Conservation (phyloP, 257 asterid genomes). For the Avicennia marina region DNA sequence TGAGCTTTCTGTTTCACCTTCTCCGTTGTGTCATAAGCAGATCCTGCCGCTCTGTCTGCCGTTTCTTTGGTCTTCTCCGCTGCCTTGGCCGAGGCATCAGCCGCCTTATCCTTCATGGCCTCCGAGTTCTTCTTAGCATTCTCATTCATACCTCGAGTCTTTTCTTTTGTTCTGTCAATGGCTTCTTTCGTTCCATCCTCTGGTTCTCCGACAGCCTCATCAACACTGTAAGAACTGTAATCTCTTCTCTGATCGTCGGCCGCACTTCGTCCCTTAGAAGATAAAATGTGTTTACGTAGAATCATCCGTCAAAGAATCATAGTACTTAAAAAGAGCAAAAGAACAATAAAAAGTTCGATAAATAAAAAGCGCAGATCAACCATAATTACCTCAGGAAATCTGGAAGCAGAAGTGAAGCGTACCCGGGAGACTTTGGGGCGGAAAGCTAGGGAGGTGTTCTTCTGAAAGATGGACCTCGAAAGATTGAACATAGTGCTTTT, state of each 20-base stretch:
- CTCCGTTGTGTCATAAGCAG: conserved; percentile 6
- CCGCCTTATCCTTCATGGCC: conserved; percentile 28
- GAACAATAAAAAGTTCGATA: too few relatives aligned
- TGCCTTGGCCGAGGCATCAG: conserved; percentile 8
- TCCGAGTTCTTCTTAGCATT: conserved; percentile 23
- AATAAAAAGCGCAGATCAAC: too few relatives aligned
- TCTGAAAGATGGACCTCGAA: conserved; percentile 36
- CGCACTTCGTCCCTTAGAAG: conserved; percentile 34
- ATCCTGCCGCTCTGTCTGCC: conserved; percentile 12
- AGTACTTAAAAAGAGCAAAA: too few relatives aligned
- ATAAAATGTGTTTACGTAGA: too few relatives aligned
- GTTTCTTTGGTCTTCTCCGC: conserved; percentile 25
- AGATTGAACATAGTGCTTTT: conserved; percentile 34
- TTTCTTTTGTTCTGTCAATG: too few relatives aligned
- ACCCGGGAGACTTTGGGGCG: conserved; percentile 45
- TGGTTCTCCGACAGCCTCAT: conserved; percentile 28
- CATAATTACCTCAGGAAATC: conserved; percentile 37
- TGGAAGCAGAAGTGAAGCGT: conserved; percentile 57
- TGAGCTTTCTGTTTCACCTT: conserved; percentile 12
- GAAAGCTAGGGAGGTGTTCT: conserved; percentile 24
- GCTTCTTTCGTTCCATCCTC: too few relatives aligned
- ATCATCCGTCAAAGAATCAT: too few relatives aligned
- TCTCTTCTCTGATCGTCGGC: conserved; percentile 36
- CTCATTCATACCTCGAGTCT: too few relatives aligned
- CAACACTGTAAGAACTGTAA: conserved; percentile 23